Base-by-base conservation (phyloP, 176 grass and related monocot species). In the Eragrostis nindensis region DNA sequence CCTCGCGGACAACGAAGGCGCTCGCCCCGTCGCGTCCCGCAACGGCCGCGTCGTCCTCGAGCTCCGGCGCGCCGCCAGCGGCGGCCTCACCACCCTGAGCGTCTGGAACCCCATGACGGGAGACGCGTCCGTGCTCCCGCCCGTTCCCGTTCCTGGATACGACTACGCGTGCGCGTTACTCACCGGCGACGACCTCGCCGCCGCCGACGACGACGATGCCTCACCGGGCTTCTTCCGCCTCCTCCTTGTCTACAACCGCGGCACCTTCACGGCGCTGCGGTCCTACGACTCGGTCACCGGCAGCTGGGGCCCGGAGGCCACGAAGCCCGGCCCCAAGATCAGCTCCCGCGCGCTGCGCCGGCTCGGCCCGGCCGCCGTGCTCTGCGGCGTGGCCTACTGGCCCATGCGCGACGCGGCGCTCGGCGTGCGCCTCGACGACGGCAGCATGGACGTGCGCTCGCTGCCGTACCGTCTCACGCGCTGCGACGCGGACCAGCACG, bases 231-330 rank as follows among this genome's bases (percentile, higher is more conserved):
- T 25, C 44, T 64, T 64, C 56, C 56, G 69, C 55, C 44, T 73
- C 8, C 42, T 82, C 19, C 21, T 82, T 10, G 55, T 82, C 13
- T 82, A 82, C 69, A 73, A 73, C 43, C 69, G 69, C 5, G 69
- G 57, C 42, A 21, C 45, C 57, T 82, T 82, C 57, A 82, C 80
- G 29, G 80, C 69, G 56, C 15, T 62, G 13, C 12, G 68, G 19
- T 49, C 11, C 54, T 73, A 64, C 69, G 63, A 42, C 26, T 82
- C 80, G 29, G 29, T 73, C 13, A 62, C 69, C 25, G 9, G 29
- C 0, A 8, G 29, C 12, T 82, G 80, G 69, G 80, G 44, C 1
- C 27, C 56, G 8, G 80, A 73, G 16, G 19, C n/a, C n/a, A n/a
- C n/a, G n/a, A n/a, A n/a, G n/a, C n/a, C n/a, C n/a, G n/a, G n/a